phyloP scores from a whole-genome alignment of 371 early-diverging fungal genomes.

The Mucor lusitanicus region DNA sequence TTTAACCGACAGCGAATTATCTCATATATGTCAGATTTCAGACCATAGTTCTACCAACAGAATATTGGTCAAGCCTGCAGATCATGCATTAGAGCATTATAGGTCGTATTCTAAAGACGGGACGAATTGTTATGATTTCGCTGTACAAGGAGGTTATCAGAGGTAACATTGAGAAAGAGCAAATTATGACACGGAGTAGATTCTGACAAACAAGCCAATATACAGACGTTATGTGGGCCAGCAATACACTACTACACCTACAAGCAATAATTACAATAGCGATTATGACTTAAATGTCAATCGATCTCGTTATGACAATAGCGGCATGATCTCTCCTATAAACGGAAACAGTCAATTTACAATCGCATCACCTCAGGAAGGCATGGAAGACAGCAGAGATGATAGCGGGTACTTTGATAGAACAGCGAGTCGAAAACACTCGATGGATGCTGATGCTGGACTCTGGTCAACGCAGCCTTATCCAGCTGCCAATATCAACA shows the following conservation, averaged over 20 bases:
- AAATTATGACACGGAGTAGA: slow-evolving; percentile 1
- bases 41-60: slow-evolving; percentile 42
- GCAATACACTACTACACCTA: neutral
- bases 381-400: slow-evolving; percentile 12
- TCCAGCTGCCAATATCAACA: neutral
- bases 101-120: slow-evolving; percentile 27
- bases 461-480: slow-evolving; percentile 7
- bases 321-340: slow-evolving; percentile 5
- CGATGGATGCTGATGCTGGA: slow-evolving; percentile 15
- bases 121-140: slow-evolving; percentile 25
- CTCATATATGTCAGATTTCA: slow-evolving; percentile 44
- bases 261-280: slow-evolving; percentile 2
- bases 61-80: slow-evolving; percentile 40
- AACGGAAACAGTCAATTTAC: slow-evolving; percentile 6
- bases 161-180: slow-evolving; percentile 3
- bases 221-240: neutral
- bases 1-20: slow-evolving; percentile 38
- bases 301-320: slow-evolving; percentile 7
- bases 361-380: slow-evolving; percentile 13
- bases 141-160: slow-evolving; percentile 17
- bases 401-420: slow-evolving; percentile 14
- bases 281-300: slow-evolving; percentile 9
- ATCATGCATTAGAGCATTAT: slow-evolving; percentile 22
- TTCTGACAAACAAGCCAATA: neutral
- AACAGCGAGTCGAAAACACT: slow-evolving; percentile 14